phyloP scores from a whole-genome alignment of 345 rosid genomes.

The Nasturtium officinale region DNA sequence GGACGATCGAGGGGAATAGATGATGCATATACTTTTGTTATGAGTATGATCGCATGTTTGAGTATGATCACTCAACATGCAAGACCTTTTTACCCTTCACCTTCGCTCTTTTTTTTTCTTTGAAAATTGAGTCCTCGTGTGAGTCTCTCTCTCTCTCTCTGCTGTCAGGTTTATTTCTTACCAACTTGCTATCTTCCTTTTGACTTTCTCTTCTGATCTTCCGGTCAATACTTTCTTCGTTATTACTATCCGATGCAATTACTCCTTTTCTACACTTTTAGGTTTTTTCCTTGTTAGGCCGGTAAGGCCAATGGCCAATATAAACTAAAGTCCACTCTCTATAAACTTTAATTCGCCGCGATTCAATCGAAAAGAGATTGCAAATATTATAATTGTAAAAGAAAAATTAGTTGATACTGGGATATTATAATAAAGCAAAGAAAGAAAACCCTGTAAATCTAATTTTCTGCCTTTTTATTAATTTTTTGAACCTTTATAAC shows the following conservation, averaged over 20 bases:
- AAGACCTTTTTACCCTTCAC: background rate
- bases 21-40: constrained; percentile 14
- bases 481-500: too few relatives aligned
- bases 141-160: constrained; percentile 1
- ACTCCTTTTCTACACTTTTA: constrained; percentile 5
- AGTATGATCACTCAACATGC: too few relatives aligned
- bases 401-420: background rate
- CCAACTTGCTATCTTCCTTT: background rate
- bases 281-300: background rate
- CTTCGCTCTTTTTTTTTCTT: background rate
- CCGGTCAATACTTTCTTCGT: background rate
- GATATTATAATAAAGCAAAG: background rate
- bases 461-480: too few relatives aligned
- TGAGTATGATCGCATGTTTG: too few relatives aligned
- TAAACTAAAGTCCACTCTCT: background rate
- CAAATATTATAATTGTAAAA: background rate
- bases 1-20: too few relatives aligned
- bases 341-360: background rate
- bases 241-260: constrained; percentile 3
- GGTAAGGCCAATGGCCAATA: background rate
- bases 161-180: background rate
- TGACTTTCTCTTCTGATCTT: constrained; percentile 3
- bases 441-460: background rate
- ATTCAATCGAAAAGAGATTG: background rate
- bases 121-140: background rate